Conservation (phyloP, 2,329 filamentous ascomycete genomes). For the Monosporascus ibericus region DNA sequence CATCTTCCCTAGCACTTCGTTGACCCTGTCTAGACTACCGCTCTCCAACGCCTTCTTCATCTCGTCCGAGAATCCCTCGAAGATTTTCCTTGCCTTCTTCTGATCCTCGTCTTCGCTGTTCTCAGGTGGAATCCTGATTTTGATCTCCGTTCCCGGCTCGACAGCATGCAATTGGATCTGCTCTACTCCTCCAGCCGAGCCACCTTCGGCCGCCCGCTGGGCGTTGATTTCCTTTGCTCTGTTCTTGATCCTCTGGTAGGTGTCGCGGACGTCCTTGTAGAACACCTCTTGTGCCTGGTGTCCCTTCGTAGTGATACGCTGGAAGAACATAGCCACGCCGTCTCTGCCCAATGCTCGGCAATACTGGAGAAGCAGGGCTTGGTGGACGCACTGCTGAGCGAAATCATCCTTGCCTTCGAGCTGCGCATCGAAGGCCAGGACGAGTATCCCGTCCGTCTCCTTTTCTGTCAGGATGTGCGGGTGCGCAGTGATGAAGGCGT, state of each 20-base stretch:
- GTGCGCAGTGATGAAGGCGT: conserved; percentile 73
- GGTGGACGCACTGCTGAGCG: conserved; percentile 83
- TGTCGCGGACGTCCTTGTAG: conserved; percentile 84
- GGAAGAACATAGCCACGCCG: conserved; percentile 90
- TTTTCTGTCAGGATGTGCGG: conserved; percentile 73
- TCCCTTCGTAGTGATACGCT: conserved; percentile 80
- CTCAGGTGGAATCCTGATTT: conserved; percentile 71
- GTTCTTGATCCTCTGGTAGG: conserved; percentile 74
- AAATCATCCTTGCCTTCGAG: conserved; percentile 71
- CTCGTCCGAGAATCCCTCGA: conserved; percentile 75
- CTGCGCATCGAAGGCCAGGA: conserved; percentile 86
- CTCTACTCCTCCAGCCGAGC: conserved; percentile 65
- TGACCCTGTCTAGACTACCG: conserved; percentile 84
- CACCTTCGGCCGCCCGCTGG: conserved; percentile 44
- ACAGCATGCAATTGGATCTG: conserved; percentile 97
- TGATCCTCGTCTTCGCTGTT: conserved; percentile 60
- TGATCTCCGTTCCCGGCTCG: conserved; percentile 85
- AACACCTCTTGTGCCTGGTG: conserved; percentile 91
- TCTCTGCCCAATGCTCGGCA: conserved; percentile 84
- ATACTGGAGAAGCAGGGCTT: conserved; percentile 88
- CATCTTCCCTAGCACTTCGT: conserved; percentile 83
- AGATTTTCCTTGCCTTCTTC: conserved; percentile 64
- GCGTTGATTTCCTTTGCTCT: conserved; percentile 66
- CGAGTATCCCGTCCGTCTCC: conserved; percentile 84
- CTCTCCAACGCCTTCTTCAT: conserved; percentile 77